A percentile compares a stretch with the other conserved stretches of the same genome.
These are phyloP conservation scores for Aspergillus fijiensis DNA, from an alignment of 2,329 filamentous ascomycete genomes.

Conservation along the genomic window DNA sequence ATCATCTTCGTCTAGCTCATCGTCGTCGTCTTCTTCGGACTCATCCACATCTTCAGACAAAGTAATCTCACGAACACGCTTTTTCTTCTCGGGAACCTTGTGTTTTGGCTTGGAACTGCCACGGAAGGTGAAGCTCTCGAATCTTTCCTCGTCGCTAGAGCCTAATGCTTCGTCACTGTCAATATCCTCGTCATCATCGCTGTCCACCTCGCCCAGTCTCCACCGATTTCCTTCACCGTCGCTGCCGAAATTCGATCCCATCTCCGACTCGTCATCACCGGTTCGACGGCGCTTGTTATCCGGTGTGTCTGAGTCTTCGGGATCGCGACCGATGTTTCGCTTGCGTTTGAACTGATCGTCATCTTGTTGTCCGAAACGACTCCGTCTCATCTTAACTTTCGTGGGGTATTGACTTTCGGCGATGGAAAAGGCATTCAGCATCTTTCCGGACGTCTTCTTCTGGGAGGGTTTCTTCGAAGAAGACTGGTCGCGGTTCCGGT, in stretches of 20 bases:
- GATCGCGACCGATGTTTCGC: constrained; percentile 37
- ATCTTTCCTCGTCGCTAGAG: constrained; percentile 81
- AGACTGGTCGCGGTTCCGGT: constrained; percentile 34
- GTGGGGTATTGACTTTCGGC: constrained; percentile 59
- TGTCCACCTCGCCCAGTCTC: constrained; percentile 70
- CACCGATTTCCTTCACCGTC: constrained; percentile 86
- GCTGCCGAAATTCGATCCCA: constrained; percentile 68
- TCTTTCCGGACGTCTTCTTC: constrained; percentile 44
- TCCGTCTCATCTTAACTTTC: constrained; percentile 53
- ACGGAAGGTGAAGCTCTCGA: constrained; percentile 71
- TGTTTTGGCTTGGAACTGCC: constrained; percentile 53
- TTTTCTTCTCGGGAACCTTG: constrained; percentile 24
- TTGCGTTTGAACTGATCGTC: constrained; percentile 49
- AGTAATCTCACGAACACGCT: constrained; percentile 43
- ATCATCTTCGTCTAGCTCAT: constrained; percentile 54
- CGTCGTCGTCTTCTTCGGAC: constrained; percentile 38
- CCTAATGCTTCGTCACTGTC: constrained; percentile 83
- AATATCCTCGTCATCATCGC: constrained; percentile 67
- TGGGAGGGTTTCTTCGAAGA: constrained; percentile 51
- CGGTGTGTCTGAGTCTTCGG: constrained; percentile 41
- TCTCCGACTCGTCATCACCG: constrained; percentile 45
- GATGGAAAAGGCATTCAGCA: constrained; percentile 63
- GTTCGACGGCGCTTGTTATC: constrained; percentile 48
- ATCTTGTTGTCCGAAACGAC: constrained; percentile 60
- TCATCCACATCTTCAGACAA: constrained; percentile 53